Evolutionary conservation across 1,284 basidiomycete genomes (phyloP).

Genomic region (Inonotus hispidus): DNA sequence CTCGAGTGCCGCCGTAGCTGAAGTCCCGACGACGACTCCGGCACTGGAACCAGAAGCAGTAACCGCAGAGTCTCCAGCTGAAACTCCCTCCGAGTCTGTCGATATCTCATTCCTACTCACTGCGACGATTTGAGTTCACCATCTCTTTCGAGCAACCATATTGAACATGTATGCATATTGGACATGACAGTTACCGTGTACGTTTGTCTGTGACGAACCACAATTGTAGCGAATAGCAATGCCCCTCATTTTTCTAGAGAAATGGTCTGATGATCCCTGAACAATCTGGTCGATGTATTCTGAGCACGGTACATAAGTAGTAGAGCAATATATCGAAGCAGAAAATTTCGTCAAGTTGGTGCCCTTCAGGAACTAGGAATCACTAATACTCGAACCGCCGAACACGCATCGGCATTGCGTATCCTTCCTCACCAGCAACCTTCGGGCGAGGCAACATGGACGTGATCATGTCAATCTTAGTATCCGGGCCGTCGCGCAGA

Average conservation of each 20-base stretch:
- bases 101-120: conserved; percentile 11
- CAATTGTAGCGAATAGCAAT: neutral
- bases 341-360: neutral
- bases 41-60: neutral
- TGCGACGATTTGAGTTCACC: conserved; percentile 5
- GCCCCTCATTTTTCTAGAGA: neutral
- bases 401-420: conserved; percentile 16
- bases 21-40: conserved; percentile 3
- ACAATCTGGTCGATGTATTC: no score
- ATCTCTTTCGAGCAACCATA: neutral
- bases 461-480: conserved; percentile 20
- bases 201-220: conserved; percentile 1
- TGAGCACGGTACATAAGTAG: no score
- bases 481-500: conserved; percentile 21
- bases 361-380: no score
- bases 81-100: neutral
- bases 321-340: no score
- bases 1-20: no score
- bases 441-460: conserved; percentile 17
- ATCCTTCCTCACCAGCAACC: conserved; percentile 16
- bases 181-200: neutral
- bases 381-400: conserved; percentile 10
- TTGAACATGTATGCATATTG: neutral
- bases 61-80: neutral
- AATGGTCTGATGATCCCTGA: neutral